A percentile compares a stretch with the other conserved stretches of the same genome.
Evolutionary conservation across 2,329 filamentous ascomycete genomes (phyloP).

Genomic region (Trichophaea hybrida): DNA sequence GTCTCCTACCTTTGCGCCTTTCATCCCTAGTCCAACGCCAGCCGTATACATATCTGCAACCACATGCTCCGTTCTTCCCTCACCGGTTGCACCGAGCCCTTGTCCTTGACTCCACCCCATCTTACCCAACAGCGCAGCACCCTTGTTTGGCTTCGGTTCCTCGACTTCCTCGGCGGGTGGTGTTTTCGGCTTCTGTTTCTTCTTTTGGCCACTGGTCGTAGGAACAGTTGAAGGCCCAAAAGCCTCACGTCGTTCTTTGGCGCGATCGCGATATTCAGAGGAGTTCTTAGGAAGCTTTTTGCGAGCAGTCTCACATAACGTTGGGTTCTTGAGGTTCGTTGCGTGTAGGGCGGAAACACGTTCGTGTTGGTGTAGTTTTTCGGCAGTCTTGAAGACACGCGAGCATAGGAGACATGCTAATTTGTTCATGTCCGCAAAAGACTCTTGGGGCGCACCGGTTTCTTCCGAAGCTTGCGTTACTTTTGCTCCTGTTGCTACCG

Average conservation of each 20-base stretch:
- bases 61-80: slow-evolving; percentile 50
- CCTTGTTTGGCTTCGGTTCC: slow-evolving; percentile 35
- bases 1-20: slow-evolving; percentile 55
- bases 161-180: slow-evolving; percentile 29
- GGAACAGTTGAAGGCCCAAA: slow-evolving; percentile 47
- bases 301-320: slow-evolving; percentile 33
- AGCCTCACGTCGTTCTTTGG: slow-evolving; percentile 49
- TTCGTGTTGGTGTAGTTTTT: slow-evolving; percentile 46
- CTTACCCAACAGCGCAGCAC: slow-evolving; percentile 53
- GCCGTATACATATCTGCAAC: slow-evolving; percentile 50
- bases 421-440: slow-evolving; percentile 45
- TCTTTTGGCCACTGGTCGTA: slow-evolving; percentile 28
- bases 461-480: slow-evolving; percentile 5
- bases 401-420: slow-evolving; percentile 49
- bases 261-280: slow-evolving; percentile 47
- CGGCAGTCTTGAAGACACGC: slow-evolving; percentile 41
- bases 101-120: slow-evolving; percentile 56
- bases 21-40: slow-evolving; percentile 55
- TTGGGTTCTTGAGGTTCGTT: slow-evolving; percentile 40
- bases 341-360: slow-evolving; percentile 44
- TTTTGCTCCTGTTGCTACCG: slow-evolving; percentile 22
- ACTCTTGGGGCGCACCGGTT: slow-evolving; percentile 31
- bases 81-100: slow-evolving; percentile 49
- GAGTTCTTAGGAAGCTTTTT: slow-evolving; percentile 30
- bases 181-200: slow-evolving; percentile 29